Conservation (phyloP, 225 moss, liverwort and hornwort species). For the Pseudoscleropodium purum region DNA sequence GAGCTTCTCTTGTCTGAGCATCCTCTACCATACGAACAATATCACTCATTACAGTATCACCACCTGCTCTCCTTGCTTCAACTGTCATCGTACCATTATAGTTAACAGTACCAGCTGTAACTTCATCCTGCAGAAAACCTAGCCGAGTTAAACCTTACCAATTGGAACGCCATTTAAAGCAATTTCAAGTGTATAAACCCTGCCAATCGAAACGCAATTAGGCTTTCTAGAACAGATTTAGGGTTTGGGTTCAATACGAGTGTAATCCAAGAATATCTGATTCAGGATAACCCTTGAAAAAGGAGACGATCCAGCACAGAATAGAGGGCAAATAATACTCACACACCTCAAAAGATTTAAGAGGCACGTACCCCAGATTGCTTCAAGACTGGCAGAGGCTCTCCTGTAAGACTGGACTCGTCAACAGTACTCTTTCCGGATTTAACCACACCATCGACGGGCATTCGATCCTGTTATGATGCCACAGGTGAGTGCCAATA, state of each 20-base stretch:
- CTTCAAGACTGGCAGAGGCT: constrained; percentile 88
- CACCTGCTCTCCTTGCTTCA: constrained; percentile 84
- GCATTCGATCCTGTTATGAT: constrained; percentile 78
- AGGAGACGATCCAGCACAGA: background rate
- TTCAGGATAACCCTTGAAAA: background rate
- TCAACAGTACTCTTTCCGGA: constrained; percentile 93
- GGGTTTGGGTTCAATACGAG: background rate
- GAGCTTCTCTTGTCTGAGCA: constrained; percentile 97
- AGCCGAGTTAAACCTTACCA: background rate
- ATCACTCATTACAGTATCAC: constrained; percentile 92
- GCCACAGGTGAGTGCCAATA: background rate
- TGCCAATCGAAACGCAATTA: background rate
- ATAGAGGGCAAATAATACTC: background rate
- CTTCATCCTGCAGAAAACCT: constrained; percentile 59
- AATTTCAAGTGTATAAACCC: background rate
- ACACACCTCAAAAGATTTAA: background rate
- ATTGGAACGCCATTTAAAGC: background rate
- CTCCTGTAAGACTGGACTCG: constrained; percentile 98
- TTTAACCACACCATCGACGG: constrained; percentile 84
- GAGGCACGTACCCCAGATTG: constrained; percentile 57
- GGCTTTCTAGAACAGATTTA: background rate
- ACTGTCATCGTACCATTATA: constrained; percentile 89
- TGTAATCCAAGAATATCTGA: background rate
- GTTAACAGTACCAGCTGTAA: constrained; percentile 93
- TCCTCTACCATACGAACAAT: constrained; percentile 99